Evolutionary conservation across 225 moss, liverwort and hornwort species (phyloP).

Genomic region (Neckera pumila): DNA sequence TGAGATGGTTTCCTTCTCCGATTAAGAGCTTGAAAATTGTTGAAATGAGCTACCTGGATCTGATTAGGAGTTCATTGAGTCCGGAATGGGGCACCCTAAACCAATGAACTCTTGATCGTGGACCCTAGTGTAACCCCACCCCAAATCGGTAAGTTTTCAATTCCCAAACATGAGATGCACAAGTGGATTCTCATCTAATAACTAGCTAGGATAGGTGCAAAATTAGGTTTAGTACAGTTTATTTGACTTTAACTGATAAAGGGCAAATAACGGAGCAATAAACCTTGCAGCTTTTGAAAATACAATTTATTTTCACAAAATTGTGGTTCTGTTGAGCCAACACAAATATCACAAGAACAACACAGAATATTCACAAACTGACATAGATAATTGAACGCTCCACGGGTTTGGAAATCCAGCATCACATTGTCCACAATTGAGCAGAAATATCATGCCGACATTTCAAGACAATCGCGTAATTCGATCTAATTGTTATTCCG

Average conservation of each 20-base stretch:
- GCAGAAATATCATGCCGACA: neutral
- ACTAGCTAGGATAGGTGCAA: neutral
- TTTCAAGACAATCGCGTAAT: neutral
- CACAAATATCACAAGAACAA: neutral
- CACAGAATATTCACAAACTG: too few relatives aligned
- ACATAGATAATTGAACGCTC: neutral
- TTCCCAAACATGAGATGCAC: neutral
- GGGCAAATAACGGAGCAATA: neutral
- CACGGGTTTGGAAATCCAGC: neutral
- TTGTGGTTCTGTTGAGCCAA: neutral
- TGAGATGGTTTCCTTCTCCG: too few relatives aligned
- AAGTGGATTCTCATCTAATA: neutral
- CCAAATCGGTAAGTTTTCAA: neutral
- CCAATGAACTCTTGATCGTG: too few relatives aligned
- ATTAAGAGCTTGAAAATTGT: too few relatives aligned
- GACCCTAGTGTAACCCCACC: too few relatives aligned
- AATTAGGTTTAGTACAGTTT: neutral
- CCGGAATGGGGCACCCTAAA: too few relatives aligned
- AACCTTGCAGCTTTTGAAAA: neutral
- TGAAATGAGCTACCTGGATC: too few relatives aligned
- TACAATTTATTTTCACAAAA: neutral
- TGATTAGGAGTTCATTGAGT: too few relatives aligned
- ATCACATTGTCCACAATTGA: neutral
- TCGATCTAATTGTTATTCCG: neutral
- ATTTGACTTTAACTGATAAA: neutral